Base-by-base conservation (phyloP, 768 basidiomycete genomes). In the Auricularia cornea region DNA sequence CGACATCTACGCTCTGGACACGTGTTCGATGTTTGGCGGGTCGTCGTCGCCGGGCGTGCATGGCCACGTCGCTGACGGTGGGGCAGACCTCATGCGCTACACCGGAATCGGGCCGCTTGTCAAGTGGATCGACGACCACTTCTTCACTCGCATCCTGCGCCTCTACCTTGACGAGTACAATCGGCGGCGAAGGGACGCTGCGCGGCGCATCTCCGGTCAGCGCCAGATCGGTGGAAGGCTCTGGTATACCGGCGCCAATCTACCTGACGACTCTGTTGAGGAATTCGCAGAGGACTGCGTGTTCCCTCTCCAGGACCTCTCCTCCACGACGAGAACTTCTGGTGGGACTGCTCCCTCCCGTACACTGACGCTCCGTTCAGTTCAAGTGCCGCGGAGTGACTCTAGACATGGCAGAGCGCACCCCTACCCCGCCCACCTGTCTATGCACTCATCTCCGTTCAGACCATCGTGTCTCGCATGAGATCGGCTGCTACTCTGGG, bases 231-330 rank as follows among this genome's bases (percentile, higher is more conserved):
- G 44, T 3, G 18, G 44, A 18, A 4, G 44, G 3, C 5, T 48
- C 44, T 48, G 18, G 44, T 48, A 6, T 20, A 16, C n/a, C 44
- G 44, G 44, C 18, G 44, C 6, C 18, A 23, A 3, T 1, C 40
- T 70, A 18, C 65, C 67, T 0, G 63, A 71, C 54, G 70, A 68
- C 0, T 31, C 14, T 0, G 2, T 44, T 0, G 68, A 75, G 38
- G 74, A 79, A 60, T 77, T 72, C 59, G 73, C 74, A 41, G 74
- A 79, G 35, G 74, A 79, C 35, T 62, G 59, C 11, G 3, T 6
- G 2, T 63, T 54, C 59, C 67, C 65, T 11, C 59, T 72, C 23
- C 28, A 3, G 0, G 71, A 75, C 59, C 66, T 71, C n/a, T n/a
- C n/a, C n/a, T n/a, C n/a, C n/a, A n/a, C n/a, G n/a, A n/a, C n/a